phyloP scores from a whole-genome alignment of 2,329 filamentous ascomycete genomes.

The Lecanicillium sp. region DNA sequence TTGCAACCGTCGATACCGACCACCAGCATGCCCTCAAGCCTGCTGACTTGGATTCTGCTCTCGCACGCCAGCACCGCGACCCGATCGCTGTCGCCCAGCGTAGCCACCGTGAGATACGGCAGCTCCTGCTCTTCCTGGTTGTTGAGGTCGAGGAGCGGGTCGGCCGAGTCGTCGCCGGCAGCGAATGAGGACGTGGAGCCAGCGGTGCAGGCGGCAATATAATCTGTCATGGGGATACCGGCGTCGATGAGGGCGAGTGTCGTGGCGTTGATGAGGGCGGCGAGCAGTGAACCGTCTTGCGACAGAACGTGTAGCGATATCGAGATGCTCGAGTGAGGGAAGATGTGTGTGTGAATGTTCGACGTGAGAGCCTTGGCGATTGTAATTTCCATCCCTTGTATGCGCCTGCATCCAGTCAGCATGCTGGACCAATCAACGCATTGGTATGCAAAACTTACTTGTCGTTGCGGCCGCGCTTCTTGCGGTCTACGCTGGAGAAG shows the following conservation, averaged over 20 bases:
- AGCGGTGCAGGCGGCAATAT: slow-evolving; percentile 81
- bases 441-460: slow-evolving; percentile 50
- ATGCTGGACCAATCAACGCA: not conserved
- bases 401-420: slow-evolving; percentile 51
- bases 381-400: slow-evolving; percentile 72
- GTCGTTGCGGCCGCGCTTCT: slow-evolving; percentile 67
- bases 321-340: slow-evolving; percentile 78
- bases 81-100: slow-evolving; percentile 65
- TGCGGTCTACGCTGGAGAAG: slow-evolving; percentile 82
- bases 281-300: slow-evolving; percentile 84
- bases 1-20: slow-evolving; percentile 90
- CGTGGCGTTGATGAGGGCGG: slow-evolving; percentile 82
- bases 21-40: slow-evolving; percentile 87
- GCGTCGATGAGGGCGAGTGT: slow-evolving; percentile 91
- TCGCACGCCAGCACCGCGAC: slow-evolving; percentile 80
- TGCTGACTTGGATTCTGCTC: slow-evolving; percentile 73
- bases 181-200: slow-evolving; percentile 67
- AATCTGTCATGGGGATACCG: slow-evolving; percentile 90
- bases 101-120: slow-evolving; percentile 81
- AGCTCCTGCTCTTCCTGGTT: slow-evolving; percentile 78
- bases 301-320: slow-evolving; percentile 82
- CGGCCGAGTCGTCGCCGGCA: slow-evolving; percentile 60
- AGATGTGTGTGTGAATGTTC: slow-evolving; percentile 78
- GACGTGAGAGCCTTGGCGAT: slow-evolving; percentile 71
- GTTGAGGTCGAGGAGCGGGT: slow-evolving; percentile 77